Conservation (phyloP, 75 land plant genomes). For the Selaginella tamariscina region DNA sequence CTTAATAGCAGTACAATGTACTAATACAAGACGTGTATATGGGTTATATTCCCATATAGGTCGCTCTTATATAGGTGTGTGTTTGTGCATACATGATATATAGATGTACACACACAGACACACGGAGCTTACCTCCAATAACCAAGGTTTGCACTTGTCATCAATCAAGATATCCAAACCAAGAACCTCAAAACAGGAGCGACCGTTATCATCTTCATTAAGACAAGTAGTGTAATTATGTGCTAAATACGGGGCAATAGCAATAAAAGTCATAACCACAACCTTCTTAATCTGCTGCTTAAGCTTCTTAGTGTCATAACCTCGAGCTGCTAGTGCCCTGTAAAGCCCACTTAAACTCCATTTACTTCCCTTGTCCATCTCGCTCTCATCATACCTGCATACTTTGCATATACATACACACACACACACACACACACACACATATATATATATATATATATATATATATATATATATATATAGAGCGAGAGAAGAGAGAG, state of each 20-base stretch:
- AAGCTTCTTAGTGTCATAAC: constrained; percentile 23
- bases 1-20: too few relatives aligned
- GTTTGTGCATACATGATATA: not conserved
- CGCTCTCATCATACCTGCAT: constrained; percentile 23
- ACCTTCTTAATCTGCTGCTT: constrained; percentile 23
- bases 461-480: too few relatives aligned
- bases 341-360: constrained; percentile 26
- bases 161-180: constrained; percentile 32
- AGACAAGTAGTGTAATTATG: constrained; percentile 26
- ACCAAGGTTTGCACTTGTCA: constrained; percentile 28
- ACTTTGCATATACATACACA: too few relatives aligned
- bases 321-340: constrained; percentile 20
- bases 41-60: too few relatives aligned
- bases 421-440: too few relatives aligned
- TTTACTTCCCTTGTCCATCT: constrained; percentile 28
- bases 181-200: constrained; percentile 29
- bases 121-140: constrained; percentile 26
- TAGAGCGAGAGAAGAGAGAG: too few relatives aligned
- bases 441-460: too few relatives aligned
- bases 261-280: constrained; percentile 28
- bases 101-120: not conserved
- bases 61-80: too few relatives aligned
- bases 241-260: constrained; percentile 25
- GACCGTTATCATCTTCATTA: constrained; percentile 26
- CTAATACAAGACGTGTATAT: too few relatives aligned